phyloP scores from a whole-genome alignment of 169 alveolate species.

The Ichthyophthirius multifiliis region DNA sequence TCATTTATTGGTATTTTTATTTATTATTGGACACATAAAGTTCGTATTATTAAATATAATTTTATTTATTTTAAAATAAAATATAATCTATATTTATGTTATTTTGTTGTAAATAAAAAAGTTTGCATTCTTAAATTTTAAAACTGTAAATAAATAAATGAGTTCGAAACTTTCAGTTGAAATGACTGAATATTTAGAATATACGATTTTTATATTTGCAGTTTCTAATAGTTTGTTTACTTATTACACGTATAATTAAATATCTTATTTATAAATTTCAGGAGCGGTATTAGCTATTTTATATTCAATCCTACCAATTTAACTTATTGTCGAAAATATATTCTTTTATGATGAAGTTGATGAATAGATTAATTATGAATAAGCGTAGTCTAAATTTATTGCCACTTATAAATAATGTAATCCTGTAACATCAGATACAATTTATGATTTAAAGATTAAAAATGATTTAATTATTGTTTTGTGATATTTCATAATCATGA shows the following conservation, averaged over 20 bases:
- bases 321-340: not conserved
- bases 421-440: not conserved
- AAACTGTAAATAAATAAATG: constrained; percentile 14
- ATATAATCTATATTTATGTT: too few relatives aligned
- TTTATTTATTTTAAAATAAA: not conserved
- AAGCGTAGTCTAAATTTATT: not conserved
- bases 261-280: not conserved
- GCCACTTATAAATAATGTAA: not conserved
- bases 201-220: constrained; percentile 9
- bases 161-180: constrained; percentile 12
- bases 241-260: not conserved
- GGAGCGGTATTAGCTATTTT: not conserved
- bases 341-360: not conserved
- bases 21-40: constrained; percentile 5
- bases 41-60: not conserved
- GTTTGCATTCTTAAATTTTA: not conserved
- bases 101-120: not conserved
- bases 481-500: too few relatives aligned
- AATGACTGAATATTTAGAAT: constrained; percentile 38
- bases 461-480: too few relatives aligned
- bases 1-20: not conserved
- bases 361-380: not conserved
- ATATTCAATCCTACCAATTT: not conserved
- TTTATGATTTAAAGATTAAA: too few relatives aligned
- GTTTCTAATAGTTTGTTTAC: not conserved